Evolutionary conservation across 1,139 yeast genomes (phyloP), one percentile per base, ranked within the genome.

Genomic region (Taiozyma sp.): DNA sequence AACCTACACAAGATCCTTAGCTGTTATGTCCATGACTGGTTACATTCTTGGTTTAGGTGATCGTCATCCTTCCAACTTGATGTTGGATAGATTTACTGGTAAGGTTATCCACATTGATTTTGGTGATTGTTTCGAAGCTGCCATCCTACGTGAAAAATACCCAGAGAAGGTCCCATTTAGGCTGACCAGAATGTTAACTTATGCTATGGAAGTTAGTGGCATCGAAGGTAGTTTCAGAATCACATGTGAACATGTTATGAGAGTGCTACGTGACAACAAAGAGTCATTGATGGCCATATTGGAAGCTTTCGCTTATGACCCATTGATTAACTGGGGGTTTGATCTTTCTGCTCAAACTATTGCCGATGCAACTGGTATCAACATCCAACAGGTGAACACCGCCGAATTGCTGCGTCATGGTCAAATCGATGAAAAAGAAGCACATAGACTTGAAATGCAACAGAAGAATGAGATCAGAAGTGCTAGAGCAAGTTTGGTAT

Each of bases 71-170:
- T 89, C 97, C 32, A 95, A 95, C 65, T 78, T 95, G 70, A 90
- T 95, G 97, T 79, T 95, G 70, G 96, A 92, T 66, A 76, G 97
- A 60, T 80, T 84, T 49, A 90, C 98, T 0, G 99, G 99, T 56
- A 91, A 92, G 65, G 97, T 95, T 45, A 80, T 93, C 43, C 99
- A 95, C 66, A 92, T 95, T 70, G 99, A 95, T 76, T 95, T 93
- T 70, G 99, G 99, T 60, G 99, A 95, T 67, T 95, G 99, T 78
- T 95, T 95, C 65, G 99, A 95, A 66, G 97, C 98, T 1, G 99
- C 99, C 0, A 91, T 93, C 51, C 72, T 95, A 56, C 81, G 99
- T 61, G 99, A 93, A 60, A 95, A 93, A 66, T 95, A 87, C 68
- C 99, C 99, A 0, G 99, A 95, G 66, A 92, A 92, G 69, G 99